Percentiles rank a stretch among this genome's conserved stretches.
Conservation (phyloP, 2,329 filamentous ascomycete species). For the Talaromyces albobiverticillius region DNA sequence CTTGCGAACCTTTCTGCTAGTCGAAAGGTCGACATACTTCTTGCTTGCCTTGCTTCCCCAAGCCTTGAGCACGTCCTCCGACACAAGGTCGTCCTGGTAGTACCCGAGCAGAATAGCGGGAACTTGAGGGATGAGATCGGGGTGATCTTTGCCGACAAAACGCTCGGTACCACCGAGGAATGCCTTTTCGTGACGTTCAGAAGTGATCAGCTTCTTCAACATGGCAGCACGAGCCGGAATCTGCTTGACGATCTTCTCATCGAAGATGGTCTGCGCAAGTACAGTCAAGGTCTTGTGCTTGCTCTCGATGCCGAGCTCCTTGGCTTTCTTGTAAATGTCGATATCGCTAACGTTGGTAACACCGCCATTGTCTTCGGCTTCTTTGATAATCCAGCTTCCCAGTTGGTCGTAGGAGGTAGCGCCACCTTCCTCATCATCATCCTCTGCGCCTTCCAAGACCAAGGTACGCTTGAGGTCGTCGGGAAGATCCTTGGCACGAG, state of each 20-base stretch:
- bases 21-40: constrained; percentile 90
- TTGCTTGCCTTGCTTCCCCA: constrained; percentile 97
- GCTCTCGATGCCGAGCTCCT: constrained; percentile 87
- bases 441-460: constrained; percentile 75
- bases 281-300: constrained; percentile 94
- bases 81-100: constrained; percentile 86
- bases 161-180: constrained; percentile 94
- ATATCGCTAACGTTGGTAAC: constrained; percentile 81
- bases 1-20: constrained; percentile 93
- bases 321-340: constrained; percentile 92
- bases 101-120: constrained; percentile 84
- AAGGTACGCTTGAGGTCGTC: constrained; percentile 91
- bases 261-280: constrained; percentile 88
- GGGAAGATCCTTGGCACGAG: constrained; percentile 89
- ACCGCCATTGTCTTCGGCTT: constrained; percentile 66
- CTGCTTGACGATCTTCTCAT: constrained; percentile 84
- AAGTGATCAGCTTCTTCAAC: constrained; percentile 88
- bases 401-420: constrained; percentile 81
- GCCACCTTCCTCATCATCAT: constrained; percentile 74
- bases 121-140: constrained; percentile 72
- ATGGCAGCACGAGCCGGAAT: constrained; percentile 79
- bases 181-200: constrained; percentile 92
- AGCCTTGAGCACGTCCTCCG: constrained; percentile 81
- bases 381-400: constrained; percentile 82
- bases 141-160: constrained; percentile 77